phyloP scores from a whole-genome alignment of 108 stramenopile genomes.

The Conticribra weissflogii region DNA sequence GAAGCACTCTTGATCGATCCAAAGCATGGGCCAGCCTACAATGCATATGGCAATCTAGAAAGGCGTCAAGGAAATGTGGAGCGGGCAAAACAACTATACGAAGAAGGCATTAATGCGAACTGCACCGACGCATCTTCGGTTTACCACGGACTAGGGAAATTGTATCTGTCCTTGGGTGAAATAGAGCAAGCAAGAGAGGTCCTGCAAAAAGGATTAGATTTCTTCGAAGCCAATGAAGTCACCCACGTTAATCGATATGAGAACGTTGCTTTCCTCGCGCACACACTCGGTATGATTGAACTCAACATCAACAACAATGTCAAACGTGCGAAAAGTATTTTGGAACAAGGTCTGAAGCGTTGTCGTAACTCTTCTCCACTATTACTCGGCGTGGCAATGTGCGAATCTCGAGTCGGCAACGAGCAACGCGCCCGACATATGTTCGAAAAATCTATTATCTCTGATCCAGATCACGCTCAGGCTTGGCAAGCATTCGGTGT shows the following conservation, averaged over 20 bases:
- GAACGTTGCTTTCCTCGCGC: constrained; percentile 73
- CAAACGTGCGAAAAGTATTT: constrained; percentile 55
- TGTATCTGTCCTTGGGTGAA: constrained; percentile 80
- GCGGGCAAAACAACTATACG: constrained; percentile 65
- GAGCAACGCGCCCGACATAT: constrained; percentile 63
- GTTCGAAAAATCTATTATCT: constrained; percentile 66
- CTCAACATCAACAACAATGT: constrained; percentile 67
- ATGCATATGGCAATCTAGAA: constrained; percentile 79
- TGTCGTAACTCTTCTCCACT: constrained; percentile 75
- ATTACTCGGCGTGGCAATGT: constrained; percentile 75
- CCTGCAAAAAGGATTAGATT: constrained; percentile 58
- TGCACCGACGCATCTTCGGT: constrained; percentile 79
- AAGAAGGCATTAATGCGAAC: constrained; percentile 71
- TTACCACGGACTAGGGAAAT: constrained; percentile 82
- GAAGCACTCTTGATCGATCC: constrained; percentile 79
- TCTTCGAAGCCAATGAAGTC: constrained; percentile 53
- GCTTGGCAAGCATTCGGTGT: constrained; percentile 93
- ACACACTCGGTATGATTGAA: constrained; percentile 87
- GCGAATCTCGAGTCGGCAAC: constrained; percentile 79
- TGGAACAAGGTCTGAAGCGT: constrained; percentile 67
- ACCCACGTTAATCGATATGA: constrained; percentile 35
- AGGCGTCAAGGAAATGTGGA: constrained; percentile 57
- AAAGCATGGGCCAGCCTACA: constrained; percentile 85
- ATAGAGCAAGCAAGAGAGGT: constrained; percentile 61
- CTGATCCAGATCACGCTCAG: constrained; percentile 74